Base-by-base conservation (phyloP, 305 asterid genomes). In the Fraxinus floribunda region DNA sequence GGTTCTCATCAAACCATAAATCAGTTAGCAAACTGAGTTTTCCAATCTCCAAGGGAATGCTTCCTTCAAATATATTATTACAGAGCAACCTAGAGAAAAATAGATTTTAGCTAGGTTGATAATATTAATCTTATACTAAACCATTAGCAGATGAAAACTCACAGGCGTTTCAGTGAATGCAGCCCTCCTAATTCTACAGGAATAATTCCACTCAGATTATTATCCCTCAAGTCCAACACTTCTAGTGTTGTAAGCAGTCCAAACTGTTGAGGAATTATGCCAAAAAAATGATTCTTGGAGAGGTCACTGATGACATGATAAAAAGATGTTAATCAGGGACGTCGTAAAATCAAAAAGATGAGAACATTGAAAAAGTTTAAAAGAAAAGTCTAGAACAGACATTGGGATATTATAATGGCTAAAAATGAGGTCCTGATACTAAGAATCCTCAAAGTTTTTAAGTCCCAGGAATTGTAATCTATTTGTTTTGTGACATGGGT, bases 181-280 rank as follows among this genome's bases (percentile, higher is more conserved):
- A 94, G 78, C 73, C 84, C 86, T 82, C 97, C 98, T 55, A 97
- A 89, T 89, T 92, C 97, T 75, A 91, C 86, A 20, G 99, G 99
- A 87, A 97, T 81, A 11, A 83, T 80, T 82, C 99, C 98, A 70
- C 89, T 87, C 89, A 97, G 88, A 78, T 87, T 87, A 81, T 97
- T 97, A 82, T 90, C 88, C 83, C 97, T 92, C 88, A 97, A 83
- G 83, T 97, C 98, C 90, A 97, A 82, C 79, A 93, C 96, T 88
- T 94, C 97, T 30, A 97, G 86, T 77, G 76, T 74, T 22, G 78
- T 77, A 76, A 97, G 95, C 79, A 75, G 81, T 74, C 98, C 97
- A 77, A 94, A 82, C 81, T 90, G 91, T 77, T 89, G 92, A 39
- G 99, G 99, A 78, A 97, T 90, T 74, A 84, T 78, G 29, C 98